These are phyloP conservation scores for Achaetomium macrosporum DNA, from an alignment of 2,329 filamentous ascomycete genomes.

Conservation along the genomic window DNA sequence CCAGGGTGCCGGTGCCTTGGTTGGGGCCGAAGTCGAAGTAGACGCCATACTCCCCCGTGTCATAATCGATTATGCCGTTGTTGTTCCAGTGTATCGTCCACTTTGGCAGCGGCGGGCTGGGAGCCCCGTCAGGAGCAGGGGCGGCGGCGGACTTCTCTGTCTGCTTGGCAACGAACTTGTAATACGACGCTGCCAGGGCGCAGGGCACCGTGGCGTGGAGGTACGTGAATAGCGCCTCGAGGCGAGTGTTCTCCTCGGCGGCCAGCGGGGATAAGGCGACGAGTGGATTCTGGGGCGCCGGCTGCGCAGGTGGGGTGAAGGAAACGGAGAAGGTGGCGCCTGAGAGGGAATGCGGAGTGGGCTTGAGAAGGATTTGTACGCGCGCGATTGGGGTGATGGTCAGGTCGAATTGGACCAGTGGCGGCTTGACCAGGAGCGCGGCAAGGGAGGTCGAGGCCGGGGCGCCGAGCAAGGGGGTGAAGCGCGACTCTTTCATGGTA, in stretches of 20 bases:
- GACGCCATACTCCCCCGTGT: slow-evolving; percentile 17
- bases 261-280: slow-evolving; percentile 10
- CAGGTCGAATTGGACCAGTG: slow-evolving; percentile 39
- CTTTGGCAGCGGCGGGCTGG: not conserved
- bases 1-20: not conserved
- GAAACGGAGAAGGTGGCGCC: slow-evolving; percentile 19
- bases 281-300: slow-evolving; percentile 15
- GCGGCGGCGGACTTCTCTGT: not conserved
- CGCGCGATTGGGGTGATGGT: slow-evolving; percentile 39
- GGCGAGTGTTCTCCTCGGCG: slow-evolving; percentile 14
- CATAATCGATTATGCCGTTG: slow-evolving; percentile 17
- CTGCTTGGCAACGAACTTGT: not conserved
- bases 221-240: slow-evolving; percentile 18
- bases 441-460: slow-evolving; percentile 41
- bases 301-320: slow-evolving; percentile 12
- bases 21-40: slow-evolving; percentile 16
- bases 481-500: slow-evolving; percentile 36
- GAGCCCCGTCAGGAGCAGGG: not conserved
- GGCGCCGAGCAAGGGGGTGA: slow-evolving; percentile 19
- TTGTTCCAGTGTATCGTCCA: slow-evolving; percentile 15
- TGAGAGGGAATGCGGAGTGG: slow-evolving; percentile 27
- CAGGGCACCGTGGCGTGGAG: slow-evolving; percentile 18
- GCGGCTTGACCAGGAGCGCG: slow-evolving; percentile 37
- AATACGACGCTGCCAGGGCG: slow-evolving; percentile 18
- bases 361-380: slow-evolving; percentile 40